phyloP scores from a whole-genome alignment of 2,329 filamentous ascomycete species.

The Lecanicillium sp. region DNA sequence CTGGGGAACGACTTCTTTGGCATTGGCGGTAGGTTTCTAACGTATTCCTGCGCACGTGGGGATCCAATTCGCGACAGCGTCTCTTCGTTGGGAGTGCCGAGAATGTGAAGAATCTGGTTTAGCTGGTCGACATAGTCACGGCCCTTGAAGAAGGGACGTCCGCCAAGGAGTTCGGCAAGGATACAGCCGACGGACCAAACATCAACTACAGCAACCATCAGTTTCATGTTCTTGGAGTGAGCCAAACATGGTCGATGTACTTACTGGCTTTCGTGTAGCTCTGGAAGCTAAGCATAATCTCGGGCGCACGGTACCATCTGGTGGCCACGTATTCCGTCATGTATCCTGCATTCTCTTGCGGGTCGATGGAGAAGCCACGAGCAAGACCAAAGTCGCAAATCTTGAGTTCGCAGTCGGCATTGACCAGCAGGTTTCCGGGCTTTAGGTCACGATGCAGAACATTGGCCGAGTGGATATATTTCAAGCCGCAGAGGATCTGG shows the following conservation, averaged over 20 bases:
- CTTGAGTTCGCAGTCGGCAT: conserved; percentile 98
- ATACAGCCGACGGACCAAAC: conserved; percentile 99
- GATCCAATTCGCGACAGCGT: conserved; percentile 91
- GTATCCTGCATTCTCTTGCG: conserved; percentile 96
- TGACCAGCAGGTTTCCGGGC: conserved; percentile 93
- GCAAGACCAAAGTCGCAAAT: conserved; percentile 98
- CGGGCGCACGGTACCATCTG: conserved; percentile 87
- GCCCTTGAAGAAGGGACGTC: conserved; percentile 97
- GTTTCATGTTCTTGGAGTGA: conserved; percentile 7
- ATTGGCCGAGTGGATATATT: conserved; percentile 98
- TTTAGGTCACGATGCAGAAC: conserved; percentile 96
- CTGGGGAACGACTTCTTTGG: conserved; percentile 82
- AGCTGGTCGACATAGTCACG: conserved; percentile 98
- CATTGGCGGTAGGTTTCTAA: conserved; percentile 92
- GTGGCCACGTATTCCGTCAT: conserved; percentile 99
- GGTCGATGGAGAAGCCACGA: conserved; percentile 92
- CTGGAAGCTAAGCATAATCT: conserved; percentile 99
- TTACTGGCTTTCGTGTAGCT: conserved; percentile 99
- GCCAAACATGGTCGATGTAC: conserved; percentile 31
- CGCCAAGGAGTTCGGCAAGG: conserved; percentile 88
- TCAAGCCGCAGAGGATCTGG: conserved; percentile 96
- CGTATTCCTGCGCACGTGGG: conserved; percentile 93
- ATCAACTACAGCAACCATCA: conserved; percentile 57
- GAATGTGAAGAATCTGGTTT: conserved; percentile 97
- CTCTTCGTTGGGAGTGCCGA: conserved; percentile 93